Conservation (phyloP, 2,329 filamentous ascomycete species). For the Cylindrodendrum hubeiense region DNA sequence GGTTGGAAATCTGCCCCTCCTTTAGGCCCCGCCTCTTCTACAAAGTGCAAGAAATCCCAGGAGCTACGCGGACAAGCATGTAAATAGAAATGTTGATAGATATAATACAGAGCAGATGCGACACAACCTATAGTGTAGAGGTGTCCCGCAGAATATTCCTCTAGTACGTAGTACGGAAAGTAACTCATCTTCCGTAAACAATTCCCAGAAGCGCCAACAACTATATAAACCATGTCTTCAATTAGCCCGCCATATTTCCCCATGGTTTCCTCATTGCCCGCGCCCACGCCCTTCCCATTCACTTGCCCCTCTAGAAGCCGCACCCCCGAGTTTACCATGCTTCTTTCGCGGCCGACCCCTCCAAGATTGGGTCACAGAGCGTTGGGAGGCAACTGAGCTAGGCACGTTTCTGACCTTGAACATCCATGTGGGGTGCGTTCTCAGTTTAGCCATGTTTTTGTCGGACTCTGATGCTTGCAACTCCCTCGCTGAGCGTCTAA, state of each 20-base stretch:
- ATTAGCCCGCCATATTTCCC: slow-evolving; percentile 18
- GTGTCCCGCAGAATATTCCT: slow-evolving; percentile 10
- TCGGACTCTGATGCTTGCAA: not conserved
- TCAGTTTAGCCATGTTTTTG: slow-evolving; percentile 8
- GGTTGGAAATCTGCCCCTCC: not conserved
- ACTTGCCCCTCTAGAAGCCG: slow-evolving; percentile 1
- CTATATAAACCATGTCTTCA: slow-evolving; percentile 16
- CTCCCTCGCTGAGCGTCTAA: slow-evolving; percentile 1
- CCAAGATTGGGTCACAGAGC: not conserved
- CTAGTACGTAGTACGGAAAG: slow-evolving; percentile 6
- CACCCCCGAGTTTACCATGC: not conserved
- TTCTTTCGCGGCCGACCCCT: not conserved
- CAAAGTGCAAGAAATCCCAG: too few relatives aligned
- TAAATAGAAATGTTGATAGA: slow-evolving; percentile 15
- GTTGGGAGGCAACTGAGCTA: not conserved
- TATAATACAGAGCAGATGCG: slow-evolving; percentile 25
- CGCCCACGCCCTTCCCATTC: slow-evolving; percentile 2
- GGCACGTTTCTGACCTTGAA: not conserved
- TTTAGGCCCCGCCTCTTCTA: not conserved
- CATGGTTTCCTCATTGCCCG: slow-evolving; percentile 1
- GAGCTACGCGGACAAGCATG: not conserved
- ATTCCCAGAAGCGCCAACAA: slow-evolving; percentile 21
- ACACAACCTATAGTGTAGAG: slow-evolving; percentile 14
- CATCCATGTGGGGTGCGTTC: slow-evolving; percentile 15
- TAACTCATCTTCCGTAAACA: slow-evolving; percentile 11